phyloP scores from a whole-genome alignment of 2,329 filamentous ascomycete genomes.

The Aspergillus proliferans region DNA sequence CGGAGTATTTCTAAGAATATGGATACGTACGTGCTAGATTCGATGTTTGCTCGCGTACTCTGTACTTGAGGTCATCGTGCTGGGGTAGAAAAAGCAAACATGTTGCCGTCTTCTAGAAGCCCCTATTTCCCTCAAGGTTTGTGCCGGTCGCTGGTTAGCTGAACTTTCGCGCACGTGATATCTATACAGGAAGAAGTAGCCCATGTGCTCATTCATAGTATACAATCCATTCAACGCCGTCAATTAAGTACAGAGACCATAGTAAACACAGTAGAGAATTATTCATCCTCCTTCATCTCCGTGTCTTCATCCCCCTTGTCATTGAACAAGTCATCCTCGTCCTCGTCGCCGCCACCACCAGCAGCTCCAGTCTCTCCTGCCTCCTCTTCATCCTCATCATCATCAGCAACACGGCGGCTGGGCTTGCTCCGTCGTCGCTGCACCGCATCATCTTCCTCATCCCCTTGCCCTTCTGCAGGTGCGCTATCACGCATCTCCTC shows the following conservation, averaged over 20 bases:
- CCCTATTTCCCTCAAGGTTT: too few relatives aligned
- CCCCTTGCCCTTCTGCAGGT: conserved; percentile 41
- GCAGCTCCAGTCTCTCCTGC: conserved; percentile 27
- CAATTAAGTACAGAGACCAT: conserved; percentile 1
- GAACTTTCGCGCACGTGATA: too few relatives aligned
- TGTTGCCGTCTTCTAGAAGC: too few relatives aligned
- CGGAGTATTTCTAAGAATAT: too few relatives aligned
- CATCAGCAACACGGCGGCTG: conserved; percentile 31
- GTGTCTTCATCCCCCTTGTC: conserved; percentile 25
- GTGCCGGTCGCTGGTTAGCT: too few relatives aligned
- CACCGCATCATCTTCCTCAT: conserved; percentile 27
- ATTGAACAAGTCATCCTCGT: conserved; percentile 35
- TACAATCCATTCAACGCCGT: too few relatives aligned
- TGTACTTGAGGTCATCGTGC: too few relatives aligned
- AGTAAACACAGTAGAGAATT: conserved; percentile 10
- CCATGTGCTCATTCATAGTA: too few relatives aligned
- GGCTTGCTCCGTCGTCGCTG: conserved; percentile 30
- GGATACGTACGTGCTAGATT: too few relatives aligned
- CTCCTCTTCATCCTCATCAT: conserved; percentile 42
- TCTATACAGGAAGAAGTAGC: too few relatives aligned
- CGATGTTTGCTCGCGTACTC: too few relatives aligned
- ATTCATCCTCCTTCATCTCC: conserved; percentile 30
- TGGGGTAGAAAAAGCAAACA: too few relatives aligned
- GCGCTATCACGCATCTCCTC: conserved; percentile 22
- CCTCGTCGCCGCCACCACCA: conserved; percentile 29